Percentiles rank a stretch among this genome's conserved stretches.
These are phyloP conservation scores for Amaranthus palmeri DNA, from an alignment of 148 eudicot genomes.

Conservation along the genomic window DNA sequence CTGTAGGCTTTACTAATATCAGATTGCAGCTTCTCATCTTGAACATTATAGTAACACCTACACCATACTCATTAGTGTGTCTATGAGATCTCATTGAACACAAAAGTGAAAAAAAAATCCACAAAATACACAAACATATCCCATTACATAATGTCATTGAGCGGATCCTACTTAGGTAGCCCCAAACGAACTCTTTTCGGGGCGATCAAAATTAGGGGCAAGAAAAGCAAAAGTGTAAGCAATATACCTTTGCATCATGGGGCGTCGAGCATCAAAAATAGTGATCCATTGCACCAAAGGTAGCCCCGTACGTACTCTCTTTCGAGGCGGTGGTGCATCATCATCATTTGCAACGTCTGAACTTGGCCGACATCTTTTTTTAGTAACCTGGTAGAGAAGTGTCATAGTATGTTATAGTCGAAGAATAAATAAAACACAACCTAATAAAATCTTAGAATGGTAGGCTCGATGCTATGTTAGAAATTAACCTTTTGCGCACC, in stretches of 20 bases:
- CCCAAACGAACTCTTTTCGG: no score
- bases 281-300: constrained; percentile 97
- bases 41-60: constrained; percentile 93
- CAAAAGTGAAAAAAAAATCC: not conserved
- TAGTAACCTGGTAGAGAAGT: constrained; percentile 80
- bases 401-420: constrained; percentile 15
- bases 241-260: constrained; percentile 84
- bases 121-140: no score
- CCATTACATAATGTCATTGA: no score
- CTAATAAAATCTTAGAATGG: not conserved
- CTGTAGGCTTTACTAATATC: constrained; percentile 79
- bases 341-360: constrained; percentile 58
- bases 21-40: constrained; percentile 68
- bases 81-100: not conserved
- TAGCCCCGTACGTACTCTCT: constrained; percentile 75
- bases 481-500: constrained; percentile 87
- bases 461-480: not conserved
- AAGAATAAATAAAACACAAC: not conserved
- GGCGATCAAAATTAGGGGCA: not conserved
- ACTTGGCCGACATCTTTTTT: constrained; percentile 62
- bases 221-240: not conserved
- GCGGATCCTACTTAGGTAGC: no score
- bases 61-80: not conserved
- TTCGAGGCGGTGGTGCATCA: constrained; percentile 76
- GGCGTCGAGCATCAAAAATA: constrained; percentile 74